Evolutionary conservation across 176 grass and related monocot species (phyloP).

Genomic region (Cymbopogon citratus): DNA sequence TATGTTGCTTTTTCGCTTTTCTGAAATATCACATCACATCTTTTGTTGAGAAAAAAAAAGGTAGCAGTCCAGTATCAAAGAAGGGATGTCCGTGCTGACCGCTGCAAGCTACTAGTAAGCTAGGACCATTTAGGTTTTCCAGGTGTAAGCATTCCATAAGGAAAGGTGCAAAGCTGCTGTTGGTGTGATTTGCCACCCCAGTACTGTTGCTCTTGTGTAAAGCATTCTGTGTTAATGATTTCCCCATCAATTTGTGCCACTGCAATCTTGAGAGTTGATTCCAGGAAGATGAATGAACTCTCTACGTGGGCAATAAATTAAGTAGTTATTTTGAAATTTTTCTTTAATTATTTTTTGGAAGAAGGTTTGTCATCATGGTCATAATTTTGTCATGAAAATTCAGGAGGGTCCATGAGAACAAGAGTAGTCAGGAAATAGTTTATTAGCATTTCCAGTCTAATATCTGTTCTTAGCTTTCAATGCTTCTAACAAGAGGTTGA

Average conservation of each 20-base stretch:
- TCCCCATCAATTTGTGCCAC: not conserved
- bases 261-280: not conserved
- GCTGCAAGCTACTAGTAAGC: not conserved
- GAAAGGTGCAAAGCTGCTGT: conserved; percentile 26
- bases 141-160: conserved; percentile 30
- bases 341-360: no score
- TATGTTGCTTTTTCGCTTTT: conserved; percentile 53
- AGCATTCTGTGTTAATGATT: conserved; percentile 25
- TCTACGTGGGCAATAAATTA: no score
- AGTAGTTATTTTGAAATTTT: no score
- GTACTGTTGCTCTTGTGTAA: conserved; percentile 23
- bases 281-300: not conserved
- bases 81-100: conserved; percentile 11
- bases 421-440: not conserved
- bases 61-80: conserved; percentile 21
- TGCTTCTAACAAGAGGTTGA: conserved; percentile 25
- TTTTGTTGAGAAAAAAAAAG: conserved; percentile 24
- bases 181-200: conserved; percentile 35
- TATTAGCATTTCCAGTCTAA: not conserved
- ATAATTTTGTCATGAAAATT: not conserved
- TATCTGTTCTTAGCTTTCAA: conserved; percentile 17
- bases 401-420: not conserved
- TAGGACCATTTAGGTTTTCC: conserved; percentile 31
- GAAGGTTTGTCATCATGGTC: not conserved
- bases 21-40: conserved; percentile 28